A percentile compares a stretch with the other conserved stretches of the same genome.
These are phyloP conservation scores for Rhizophagus sp. DNA, from an alignment of 192 early-diverging fungal species.

Conservation along the genomic window DNA sequence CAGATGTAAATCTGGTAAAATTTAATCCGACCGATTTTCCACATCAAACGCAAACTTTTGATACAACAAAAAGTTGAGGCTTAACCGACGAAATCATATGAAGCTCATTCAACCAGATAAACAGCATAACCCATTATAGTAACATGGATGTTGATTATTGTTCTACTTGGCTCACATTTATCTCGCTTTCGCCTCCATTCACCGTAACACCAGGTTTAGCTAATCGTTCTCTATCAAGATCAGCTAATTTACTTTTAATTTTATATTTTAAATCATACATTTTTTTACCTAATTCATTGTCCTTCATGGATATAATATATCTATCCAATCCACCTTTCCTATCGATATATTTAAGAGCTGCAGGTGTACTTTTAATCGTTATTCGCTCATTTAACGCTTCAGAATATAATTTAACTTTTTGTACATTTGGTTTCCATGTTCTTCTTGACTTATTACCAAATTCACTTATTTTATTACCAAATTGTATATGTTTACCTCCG, in stretches of 20 bases:
- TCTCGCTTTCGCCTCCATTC: not conserved
- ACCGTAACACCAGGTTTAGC: not conserved
- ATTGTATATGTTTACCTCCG: slow-evolving; percentile 60
- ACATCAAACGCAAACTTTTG: too few species aligned
- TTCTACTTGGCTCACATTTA: too few species aligned
- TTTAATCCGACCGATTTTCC: too few species aligned
- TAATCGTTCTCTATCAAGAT: not conserved
- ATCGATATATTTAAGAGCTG: slow-evolving; percentile 74
- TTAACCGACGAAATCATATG: too few species aligned
- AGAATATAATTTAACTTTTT: slow-evolving; percentile 66
- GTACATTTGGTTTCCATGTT: slow-evolving; percentile 78
- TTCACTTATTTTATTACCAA: slow-evolving; percentile 61
- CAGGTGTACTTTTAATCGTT: slow-evolving; percentile 63
- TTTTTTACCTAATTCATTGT: slow-evolving; percentile 57
- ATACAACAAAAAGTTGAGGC: too few species aligned
- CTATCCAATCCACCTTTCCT: slow-evolving; percentile 82
- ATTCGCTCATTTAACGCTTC: slow-evolving; percentile 57
- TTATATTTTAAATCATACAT: slow-evolving; percentile 15
- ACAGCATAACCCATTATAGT: too few species aligned
- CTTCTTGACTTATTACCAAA: slow-evolving; percentile 76
- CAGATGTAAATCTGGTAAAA: too few species aligned
- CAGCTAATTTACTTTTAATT: not conserved
- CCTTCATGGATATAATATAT: slow-evolving; percentile 69
- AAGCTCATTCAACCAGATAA: too few species aligned
- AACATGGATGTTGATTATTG: too few species aligned